phyloP scores from a whole-genome alignment of 257 asterid species.

The Fraxinus americana region DNA sequence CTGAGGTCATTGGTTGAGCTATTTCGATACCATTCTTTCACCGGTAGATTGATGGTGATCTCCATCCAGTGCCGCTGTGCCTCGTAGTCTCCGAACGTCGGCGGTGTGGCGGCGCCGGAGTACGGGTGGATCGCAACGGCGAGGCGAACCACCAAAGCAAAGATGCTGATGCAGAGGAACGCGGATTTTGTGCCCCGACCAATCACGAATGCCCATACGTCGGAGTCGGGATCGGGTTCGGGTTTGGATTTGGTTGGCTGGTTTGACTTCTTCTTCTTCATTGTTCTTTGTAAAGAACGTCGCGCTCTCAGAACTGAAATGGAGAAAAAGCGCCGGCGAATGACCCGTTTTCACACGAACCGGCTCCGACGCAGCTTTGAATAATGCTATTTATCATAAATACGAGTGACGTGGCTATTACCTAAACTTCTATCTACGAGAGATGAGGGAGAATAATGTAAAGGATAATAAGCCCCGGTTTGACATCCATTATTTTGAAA shows the following conservation, averaged over 20 bases:
- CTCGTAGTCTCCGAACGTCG: conserved; percentile 88
- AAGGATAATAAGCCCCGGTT: too few relatives aligned
- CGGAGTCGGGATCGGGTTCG: conserved; percentile 24
- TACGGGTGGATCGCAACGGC: conserved; percentile 81
- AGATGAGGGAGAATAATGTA: too few relatives aligned
- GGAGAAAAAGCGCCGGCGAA: neutral
- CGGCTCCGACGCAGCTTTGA: neutral
- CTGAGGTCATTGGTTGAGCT: conserved; percentile 69
- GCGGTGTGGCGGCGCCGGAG: conserved; percentile 89
- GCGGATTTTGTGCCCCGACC: conserved; percentile 46
- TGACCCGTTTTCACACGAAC: neutral
- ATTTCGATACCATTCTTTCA: conserved; percentile 80
- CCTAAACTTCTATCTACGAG: too few relatives aligned
- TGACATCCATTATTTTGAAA: too few relatives aligned
- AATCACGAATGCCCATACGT: conserved; percentile 57
- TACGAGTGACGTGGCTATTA: too few relatives aligned
- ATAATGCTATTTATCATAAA: too few relatives aligned
- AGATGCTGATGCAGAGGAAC: conserved; percentile 67
- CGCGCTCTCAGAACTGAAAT: neutral
- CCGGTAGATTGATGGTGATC: conserved; percentile 78
- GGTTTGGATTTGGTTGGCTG: conserved; percentile 20
- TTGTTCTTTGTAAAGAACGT: conserved; percentile 22
- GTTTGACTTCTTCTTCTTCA: conserved; percentile 38
- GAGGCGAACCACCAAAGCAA: conserved; percentile 76
- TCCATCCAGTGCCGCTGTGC: conserved; percentile 99